Base-by-base conservation (phyloP, 2,329 filamentous ascomycete genomes). In the Mycosphaerella sp. region DNA sequence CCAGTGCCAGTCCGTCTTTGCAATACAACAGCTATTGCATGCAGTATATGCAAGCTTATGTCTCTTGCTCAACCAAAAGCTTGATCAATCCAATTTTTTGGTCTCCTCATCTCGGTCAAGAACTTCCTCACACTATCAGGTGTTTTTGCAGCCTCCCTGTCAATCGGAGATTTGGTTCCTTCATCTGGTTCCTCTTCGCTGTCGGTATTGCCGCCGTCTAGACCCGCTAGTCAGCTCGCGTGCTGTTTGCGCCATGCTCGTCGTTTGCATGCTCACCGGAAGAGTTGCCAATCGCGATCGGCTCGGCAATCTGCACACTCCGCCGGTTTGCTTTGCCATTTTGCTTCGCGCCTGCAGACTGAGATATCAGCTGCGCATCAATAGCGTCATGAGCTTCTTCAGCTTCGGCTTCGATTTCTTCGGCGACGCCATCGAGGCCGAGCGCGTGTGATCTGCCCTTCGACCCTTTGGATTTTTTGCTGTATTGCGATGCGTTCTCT, bases 291-390 rank as follows among this genome's bases (percentile, higher is more conserved):
- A 51, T 49, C 21, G 57, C 49, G 9, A 58, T 56, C 16, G 57
- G 55, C 28, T 59, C 57, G 27, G 56, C 51, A 37, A 59, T 55
- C 41, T 59, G 57, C 30, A 58, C 57, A 32, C 55, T 58, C 28
- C 55, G 57, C 37, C 55, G 51, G 30, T 50, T 32, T 32, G 49
- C 53, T 30, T 49, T 25, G 36, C 51, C 53, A n/a, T 37, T 52
- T 7, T 16, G 45, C 41, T 50, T 44, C 17, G 53, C 45, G 17
- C 53, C 51, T 40, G 51, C 49, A 9, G 41, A 39, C n/a, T 50
- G 43, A 43, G 37, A 48, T 16, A 49, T 44, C 34, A 56, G 42
- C 25, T 50, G 35, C 27, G 48, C 51, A 12, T 50, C 44, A 6
- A 50, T 41, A 16, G 47, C 47, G 36, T 50, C 47, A 25, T 32